phyloP scores from a whole-genome alignment of 441 rosid species.

The Gossypium aridum region DNA sequence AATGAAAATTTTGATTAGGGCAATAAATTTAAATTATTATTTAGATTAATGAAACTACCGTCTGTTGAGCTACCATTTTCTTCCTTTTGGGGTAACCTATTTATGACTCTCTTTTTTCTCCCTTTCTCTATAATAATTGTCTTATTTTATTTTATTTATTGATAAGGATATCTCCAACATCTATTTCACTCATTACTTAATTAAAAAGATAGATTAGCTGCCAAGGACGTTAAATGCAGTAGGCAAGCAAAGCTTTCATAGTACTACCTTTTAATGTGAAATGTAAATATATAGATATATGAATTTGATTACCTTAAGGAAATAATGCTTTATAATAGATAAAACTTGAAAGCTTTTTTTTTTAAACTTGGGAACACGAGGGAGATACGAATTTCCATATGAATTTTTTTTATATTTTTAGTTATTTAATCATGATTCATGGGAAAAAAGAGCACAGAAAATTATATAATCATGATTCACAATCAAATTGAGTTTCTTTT shows the following conservation, averaged over 20 bases:
- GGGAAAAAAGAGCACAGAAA: too few relatives aligned
- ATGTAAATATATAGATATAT: too few relatives aligned
- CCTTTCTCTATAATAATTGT: not conserved
- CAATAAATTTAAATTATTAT: not conserved
- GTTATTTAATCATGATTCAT: not conserved
- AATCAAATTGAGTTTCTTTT: not conserved
- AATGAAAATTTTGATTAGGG: too few relatives aligned
- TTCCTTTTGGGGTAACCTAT: not conserved
- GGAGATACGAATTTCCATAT: not conserved
- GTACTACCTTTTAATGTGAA: not conserved
- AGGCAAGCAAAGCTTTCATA: not conserved
- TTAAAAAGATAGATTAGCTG: not conserved
- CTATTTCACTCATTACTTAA: not conserved
- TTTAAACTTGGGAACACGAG: not conserved
- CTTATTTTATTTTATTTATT: not conserved
- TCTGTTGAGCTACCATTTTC: not conserved
- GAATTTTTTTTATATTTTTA: not conserved
- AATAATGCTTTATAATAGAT: not conserved
- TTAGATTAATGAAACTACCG: not conserved
- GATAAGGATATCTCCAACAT: not conserved
- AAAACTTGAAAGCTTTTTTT: not conserved
- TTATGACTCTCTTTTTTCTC: not conserved
- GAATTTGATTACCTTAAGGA: not conserved
- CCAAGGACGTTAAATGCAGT: not conserved
- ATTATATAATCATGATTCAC: too few relatives aligned